Percentiles rank a stretch among this genome's conserved stretches.
Evolutionary conservation across 257 asterid genomes (phyloP).

Genomic region (Solanum corneliomulleri): DNA sequence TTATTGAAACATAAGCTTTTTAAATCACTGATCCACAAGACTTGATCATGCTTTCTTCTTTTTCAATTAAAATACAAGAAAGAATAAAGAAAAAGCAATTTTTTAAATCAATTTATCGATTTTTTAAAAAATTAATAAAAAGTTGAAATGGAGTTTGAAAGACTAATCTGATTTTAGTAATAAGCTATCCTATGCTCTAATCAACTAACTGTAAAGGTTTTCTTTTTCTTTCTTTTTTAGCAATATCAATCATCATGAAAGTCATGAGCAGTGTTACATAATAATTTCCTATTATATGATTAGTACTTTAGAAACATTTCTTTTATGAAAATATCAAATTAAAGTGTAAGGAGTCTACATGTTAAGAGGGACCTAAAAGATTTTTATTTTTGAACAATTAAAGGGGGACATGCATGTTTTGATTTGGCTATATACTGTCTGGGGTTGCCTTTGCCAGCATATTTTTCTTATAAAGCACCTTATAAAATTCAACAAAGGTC

Average conservation of each 20-base stretch:
- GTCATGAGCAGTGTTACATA: neutral
- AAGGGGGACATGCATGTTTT: neutral
- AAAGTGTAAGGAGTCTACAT: neutral
- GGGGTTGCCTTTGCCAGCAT: neutral
- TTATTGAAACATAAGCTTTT: neutral
- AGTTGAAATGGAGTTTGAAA: neutral
- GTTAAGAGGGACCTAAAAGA: neutral
- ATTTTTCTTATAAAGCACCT: neutral
- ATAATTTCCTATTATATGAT: neutral
- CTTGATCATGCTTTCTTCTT: neutral
- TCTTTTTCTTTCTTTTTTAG: neutral
- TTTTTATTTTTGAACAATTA: neutral
- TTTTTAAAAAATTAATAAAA: neutral
- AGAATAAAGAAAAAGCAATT: neutral
- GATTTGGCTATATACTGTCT: neutral
- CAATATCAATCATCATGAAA: neutral
- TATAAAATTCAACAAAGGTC: neutral
- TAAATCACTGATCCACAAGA: neutral
- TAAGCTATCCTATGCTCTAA: neutral
- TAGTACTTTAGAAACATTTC: neutral
- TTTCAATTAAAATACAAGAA: neutral
- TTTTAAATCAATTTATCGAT: neutral
- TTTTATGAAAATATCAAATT: neutral
- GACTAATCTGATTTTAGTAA: neutral
- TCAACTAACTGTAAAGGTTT: neutral